Evolutionary conservation across 305 asterid genomes (phyloP), one percentile per base, ranked within the genome.

Genomic region (Solanum hybrid): DNA sequence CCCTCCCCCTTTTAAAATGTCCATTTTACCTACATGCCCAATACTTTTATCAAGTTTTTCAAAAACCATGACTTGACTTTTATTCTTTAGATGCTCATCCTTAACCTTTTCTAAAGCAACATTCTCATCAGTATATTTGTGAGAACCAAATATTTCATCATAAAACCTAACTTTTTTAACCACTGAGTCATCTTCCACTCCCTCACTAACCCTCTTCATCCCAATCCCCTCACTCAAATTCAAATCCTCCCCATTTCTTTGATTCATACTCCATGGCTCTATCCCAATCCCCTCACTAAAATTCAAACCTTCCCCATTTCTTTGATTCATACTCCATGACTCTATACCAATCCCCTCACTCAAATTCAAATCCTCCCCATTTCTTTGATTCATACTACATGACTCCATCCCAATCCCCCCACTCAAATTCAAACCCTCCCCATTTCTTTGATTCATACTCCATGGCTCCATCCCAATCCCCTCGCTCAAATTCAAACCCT

Each of bases 201-300:
- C 90, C 89, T 64, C 95, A 81, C 22, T 86, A 81, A 51, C 89
- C 95, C 97, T 93, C 92, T 94, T 95, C 95, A 76, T 76, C 40
- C 40, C 81, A 32, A 32, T 32, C 26, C 26, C 26, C 7, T 76
- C 24, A 34, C 81, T 32, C 24, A 76, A 76, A 32, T 76, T 17
- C 42, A 76, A 4, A 76, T 15, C 27, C 14, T 76, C 14, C 81
- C 42, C 26, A 17, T 32, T 32, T 32, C 81, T 32, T 8, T 76
- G 81, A 17, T 76, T 17, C 42, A n/a, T 32, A 76, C 81, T 32
- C 42, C 22, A 76, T 1, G 42, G 27, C 81, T 32, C 81, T 37
- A 76, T 4, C 2, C 4, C 42, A 8, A 76, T 76, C 42, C 27
- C 85, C 15, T 36, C 29, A 78, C 85, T 78, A 32, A 78, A 78